Evolutionary conservation across 2,329 filamentous ascomycete species (phyloP).

Genomic region (Dactylellina leptospora): DNA sequence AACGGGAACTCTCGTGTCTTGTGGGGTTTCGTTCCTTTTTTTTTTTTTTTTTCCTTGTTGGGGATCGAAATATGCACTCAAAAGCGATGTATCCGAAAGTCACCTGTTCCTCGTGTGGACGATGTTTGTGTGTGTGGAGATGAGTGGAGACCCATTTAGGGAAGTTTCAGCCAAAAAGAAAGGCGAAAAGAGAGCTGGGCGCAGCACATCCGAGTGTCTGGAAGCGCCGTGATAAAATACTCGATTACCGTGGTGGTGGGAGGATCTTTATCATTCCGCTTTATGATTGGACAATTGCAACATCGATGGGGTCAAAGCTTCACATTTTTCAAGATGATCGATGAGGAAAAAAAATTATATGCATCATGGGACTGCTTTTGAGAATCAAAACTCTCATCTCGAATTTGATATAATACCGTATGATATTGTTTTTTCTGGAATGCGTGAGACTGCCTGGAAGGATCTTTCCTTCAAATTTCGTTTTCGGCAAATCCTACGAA

Average conservation of each 20-base stretch:
- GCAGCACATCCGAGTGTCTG: constrained; percentile 36
- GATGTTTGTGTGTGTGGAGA: constrained; percentile 6
- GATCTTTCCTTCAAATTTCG: not conserved
- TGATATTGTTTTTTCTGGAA: not conserved
- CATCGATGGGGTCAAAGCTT: constrained; percentile 41
- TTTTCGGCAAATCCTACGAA: constrained; percentile 14
- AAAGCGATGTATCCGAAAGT: constrained; percentile 25
- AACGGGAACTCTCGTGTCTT: constrained; percentile 10
- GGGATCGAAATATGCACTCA: not conserved
- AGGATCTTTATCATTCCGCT: constrained; percentile 39
- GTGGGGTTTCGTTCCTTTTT: constrained; percentile 1
- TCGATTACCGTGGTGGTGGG: constrained; percentile 48
- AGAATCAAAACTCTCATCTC: not conserved
- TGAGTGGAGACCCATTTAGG: not conserved
- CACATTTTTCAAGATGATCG: constrained; percentile 8
- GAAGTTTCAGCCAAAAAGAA: constrained; percentile 41
- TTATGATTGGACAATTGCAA: constrained; percentile 50
- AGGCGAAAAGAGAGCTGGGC: constrained; percentile 25
- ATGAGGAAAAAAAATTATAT: constrained; percentile 13
- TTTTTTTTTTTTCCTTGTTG: not conserved
- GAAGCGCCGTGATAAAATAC: constrained; percentile 49
- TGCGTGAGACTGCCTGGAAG: not conserved
- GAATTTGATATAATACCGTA: not conserved
- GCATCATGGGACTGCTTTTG: constrained; percentile 28
- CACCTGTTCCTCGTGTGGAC: constrained; percentile 30